phyloP scores from a whole-genome alignment of 768 basidiomycete species.

The Fibroporia radiculosa region DNA sequence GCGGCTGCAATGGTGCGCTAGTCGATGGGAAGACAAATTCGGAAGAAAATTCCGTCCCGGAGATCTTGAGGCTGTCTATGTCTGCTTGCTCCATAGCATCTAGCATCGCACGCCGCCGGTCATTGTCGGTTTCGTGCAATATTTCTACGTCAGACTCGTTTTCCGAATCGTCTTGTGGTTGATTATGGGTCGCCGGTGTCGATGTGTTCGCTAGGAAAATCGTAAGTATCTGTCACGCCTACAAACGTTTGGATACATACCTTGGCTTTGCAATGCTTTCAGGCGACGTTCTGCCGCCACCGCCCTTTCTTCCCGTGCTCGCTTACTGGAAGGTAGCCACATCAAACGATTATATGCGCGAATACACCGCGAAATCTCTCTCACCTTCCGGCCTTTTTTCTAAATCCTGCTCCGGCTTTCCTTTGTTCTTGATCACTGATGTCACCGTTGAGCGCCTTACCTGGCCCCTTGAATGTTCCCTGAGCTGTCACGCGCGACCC shows the following conservation, averaged over 20 bases:
- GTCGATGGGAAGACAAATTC: slow-evolving; percentile 40
- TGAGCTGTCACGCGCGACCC: slow-evolving; percentile 61
- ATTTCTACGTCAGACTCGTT: slow-evolving; percentile 11
- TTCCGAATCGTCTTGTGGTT: neutral
- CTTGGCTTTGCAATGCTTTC: slow-evolving; percentile 32
- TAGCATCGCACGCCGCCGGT: slow-evolving; percentile 45
- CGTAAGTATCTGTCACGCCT: neutral
- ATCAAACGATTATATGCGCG: neutral
- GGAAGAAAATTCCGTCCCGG: slow-evolving; percentile 38
- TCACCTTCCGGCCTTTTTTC: slow-evolving; percentile 65
- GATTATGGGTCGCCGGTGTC: slow-evolving; percentile 1
- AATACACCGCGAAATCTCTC: slow-evolving; percentile 7
- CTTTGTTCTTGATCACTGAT: slow-evolving; percentile 28
- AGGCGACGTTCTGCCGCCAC: slow-evolving; percentile 64
- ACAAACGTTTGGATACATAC: slow-evolving; percentile 13
- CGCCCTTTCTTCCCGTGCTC: slow-evolving; percentile 73
- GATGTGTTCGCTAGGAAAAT: slow-evolving; percentile 4
- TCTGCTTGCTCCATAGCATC: slow-evolving; percentile 38
- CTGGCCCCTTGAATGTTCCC: slow-evolving; percentile 51
- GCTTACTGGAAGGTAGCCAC: slow-evolving; percentile 42
- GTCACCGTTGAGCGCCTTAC: slow-evolving; percentile 41
- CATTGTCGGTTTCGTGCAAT: slow-evolving; percentile 31
- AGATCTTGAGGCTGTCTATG: slow-evolving; percentile 33
- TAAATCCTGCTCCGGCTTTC: slow-evolving; percentile 50
- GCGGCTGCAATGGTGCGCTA: neutral